Evolutionary conservation across 441 rosid genomes (phyloP), one percentile per base, ranked within the genome.

Genomic region (Aquilaria agallochum): DNA sequence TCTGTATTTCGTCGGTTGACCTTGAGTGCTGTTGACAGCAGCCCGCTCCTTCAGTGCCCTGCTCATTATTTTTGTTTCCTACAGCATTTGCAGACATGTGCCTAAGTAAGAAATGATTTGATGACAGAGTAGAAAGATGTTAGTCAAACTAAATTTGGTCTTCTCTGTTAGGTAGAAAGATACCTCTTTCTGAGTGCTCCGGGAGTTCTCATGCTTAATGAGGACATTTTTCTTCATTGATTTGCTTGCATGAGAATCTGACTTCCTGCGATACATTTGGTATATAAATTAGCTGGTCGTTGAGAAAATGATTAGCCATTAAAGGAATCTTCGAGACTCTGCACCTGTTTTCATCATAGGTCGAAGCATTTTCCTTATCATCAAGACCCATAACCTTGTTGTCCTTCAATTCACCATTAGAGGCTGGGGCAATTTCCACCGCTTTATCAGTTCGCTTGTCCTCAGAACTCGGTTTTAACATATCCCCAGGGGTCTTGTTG

Each of bases 261-360:
- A 48, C 67, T 82, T 69, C 57, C 91, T 82, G 79, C 68, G 59
- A 69, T 48, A 1, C 40, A 31, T 62, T 54, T 58, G 56, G 31
- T 30, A 53, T 31, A 56, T 30, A 65, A 67, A 4, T n/a, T 58
- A 49, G 64, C 13, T 58, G 6, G 27, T 20, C 27, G 27, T 14
- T 32, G 11, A 50, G 42, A 42, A 11, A 31, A 50, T 32, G 7
- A 34, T 42, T 27, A 50, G 5, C 31, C 31, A n/a, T 33, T 9
- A 20, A 64, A 20, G 13, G 34, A 49, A 50, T 33, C 15, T 50
- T 60, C 49, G 53, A 56, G 65, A 56, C 52, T 58, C 12, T 58
- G 20, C 64, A 86, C 98, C 88, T 82, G 75, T 88, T 82, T 70
- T 13, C 72, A 72, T 79, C 80, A 31, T 76, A 71, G 64, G 81